Conservation (phyloP, 208 protist species). For the Trypanosoma melophagium region DNA sequence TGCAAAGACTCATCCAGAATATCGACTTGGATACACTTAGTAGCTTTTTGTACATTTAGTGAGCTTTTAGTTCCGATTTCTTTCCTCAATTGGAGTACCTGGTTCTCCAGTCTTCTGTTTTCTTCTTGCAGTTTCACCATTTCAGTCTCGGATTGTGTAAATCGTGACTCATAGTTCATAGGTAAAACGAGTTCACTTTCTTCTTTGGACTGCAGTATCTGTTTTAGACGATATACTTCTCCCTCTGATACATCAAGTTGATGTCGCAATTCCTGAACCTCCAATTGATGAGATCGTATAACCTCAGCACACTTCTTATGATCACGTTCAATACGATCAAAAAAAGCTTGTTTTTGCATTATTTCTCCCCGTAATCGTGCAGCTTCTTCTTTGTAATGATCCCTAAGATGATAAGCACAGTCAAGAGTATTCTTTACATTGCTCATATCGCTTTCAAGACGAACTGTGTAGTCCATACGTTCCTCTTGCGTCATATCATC, state of each 20-base stretch:
- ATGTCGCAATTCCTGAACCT: constrained; percentile 29
- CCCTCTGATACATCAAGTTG: constrained; percentile 32
- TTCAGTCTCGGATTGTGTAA: background rate
- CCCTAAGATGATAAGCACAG: constrained; percentile 49
- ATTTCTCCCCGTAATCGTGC: constrained; percentile 54
- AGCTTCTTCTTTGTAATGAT: constrained; percentile 62
- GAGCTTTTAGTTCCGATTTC: too few relatives aligned
- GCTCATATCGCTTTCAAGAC: constrained; percentile 46
- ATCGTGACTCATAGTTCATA: background rate
- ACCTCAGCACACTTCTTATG: constrained; percentile 26
- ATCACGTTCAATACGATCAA: constrained; percentile 36
- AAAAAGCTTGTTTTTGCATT: constrained; percentile 37
- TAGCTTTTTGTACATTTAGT: too few relatives aligned
- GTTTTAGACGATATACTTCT: constrained; percentile 11
- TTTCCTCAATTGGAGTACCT: constrained; percentile 7
- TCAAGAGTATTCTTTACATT: constrained; percentile 32
- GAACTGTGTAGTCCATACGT: constrained; percentile 48
- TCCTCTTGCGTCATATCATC: constrained; percentile 46
- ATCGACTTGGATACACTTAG: too few relatives aligned
- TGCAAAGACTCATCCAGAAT: too few relatives aligned
- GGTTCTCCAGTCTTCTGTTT: constrained; percentile 13
- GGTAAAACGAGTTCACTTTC: background rate
- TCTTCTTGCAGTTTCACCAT: constrained; percentile 17
- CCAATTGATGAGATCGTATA: constrained; percentile 25
- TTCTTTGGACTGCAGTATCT: constrained; percentile 6